A percentile compares a stretch with the other conserved stretches of the same genome.
Evolutionary conservation across 306 rosid genomes (phyloP).

Genomic region (Luffa acutangula): DNA sequence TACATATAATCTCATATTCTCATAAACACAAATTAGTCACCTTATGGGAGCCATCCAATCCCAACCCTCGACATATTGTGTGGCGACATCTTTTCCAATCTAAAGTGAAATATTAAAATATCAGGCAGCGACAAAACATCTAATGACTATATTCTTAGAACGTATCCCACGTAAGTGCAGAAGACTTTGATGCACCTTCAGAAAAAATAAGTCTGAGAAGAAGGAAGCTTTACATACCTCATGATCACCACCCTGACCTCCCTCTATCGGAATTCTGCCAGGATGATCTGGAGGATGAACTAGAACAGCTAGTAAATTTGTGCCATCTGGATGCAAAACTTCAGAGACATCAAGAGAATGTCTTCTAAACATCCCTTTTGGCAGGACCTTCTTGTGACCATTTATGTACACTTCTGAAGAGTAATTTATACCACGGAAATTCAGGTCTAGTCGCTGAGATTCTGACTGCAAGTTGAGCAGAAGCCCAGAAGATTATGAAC

Average conservation of each 20-base stretch:
- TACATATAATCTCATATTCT: not conserved
- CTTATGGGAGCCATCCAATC: conserved; percentile 98
- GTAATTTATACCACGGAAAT: conserved; percentile 86
- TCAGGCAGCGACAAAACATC: not conserved
- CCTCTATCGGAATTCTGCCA: conserved; percentile 61
- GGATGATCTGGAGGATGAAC: conserved; percentile 98
- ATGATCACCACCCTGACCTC: conserved; percentile 98
- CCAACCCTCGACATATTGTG: conserved; percentile 97
- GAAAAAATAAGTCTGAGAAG: not conserved
- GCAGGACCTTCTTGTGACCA: conserved; percentile 54
- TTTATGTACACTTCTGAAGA: conserved; percentile 75
- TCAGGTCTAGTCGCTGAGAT: conserved; percentile 62
- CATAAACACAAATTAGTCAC: conserved; percentile 28
- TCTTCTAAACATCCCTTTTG: conserved; percentile 93
- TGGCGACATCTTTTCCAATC: conserved; percentile 94
- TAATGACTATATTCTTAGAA: not conserved
- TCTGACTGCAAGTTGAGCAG: conserved; percentile 39
- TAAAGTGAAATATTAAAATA: conserved; percentile 13
- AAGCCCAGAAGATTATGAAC: conserved; percentile 8
- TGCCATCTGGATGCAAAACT: conserved; percentile 52
- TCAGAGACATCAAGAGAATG: conserved; percentile 78
- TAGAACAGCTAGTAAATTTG: conserved; percentile 80
- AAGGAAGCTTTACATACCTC: conserved; percentile 37
- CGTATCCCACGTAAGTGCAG: not conserved
- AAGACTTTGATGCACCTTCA: not conserved